These are phyloP conservation scores for Aspergillus indologenus DNA, from an alignment of 495 filamentous ascomycete genomes.

Conservation along the genomic window DNA sequence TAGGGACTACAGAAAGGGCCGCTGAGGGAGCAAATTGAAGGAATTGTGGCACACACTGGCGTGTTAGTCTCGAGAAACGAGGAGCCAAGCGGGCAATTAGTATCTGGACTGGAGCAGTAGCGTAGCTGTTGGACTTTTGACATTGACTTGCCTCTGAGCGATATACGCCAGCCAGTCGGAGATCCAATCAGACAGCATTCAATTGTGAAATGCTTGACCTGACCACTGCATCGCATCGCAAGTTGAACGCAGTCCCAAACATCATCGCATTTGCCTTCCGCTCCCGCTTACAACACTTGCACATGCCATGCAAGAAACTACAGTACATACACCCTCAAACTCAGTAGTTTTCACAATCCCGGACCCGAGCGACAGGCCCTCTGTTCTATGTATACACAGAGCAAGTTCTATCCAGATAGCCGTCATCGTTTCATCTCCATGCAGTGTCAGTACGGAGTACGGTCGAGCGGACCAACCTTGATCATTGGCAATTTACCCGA, in stretches of 20 bases:
- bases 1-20: not conserved
- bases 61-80: not conserved
- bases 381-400: too few relatives aligned
- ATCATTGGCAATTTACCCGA: too few relatives aligned
- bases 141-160: not conserved
- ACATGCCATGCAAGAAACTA: too few relatives aligned
- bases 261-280: too few relatives aligned
- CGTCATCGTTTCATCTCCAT: too few relatives aligned
- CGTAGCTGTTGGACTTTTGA: not conserved
- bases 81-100: not conserved
- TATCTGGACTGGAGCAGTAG: not conserved
- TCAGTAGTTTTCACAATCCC: too few relatives aligned
- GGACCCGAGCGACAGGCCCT: too few relatives aligned
- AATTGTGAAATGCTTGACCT: not conserved
- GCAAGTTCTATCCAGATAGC: too few relatives aligned
- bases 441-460: too few relatives aligned
- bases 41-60: not conserved
- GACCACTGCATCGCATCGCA: not conserved
- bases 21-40: not conserved
- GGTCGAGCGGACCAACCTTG: too few relatives aligned
- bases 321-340: too few relatives aligned
- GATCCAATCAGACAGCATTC: not conserved
- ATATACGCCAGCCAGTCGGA: not conserved
- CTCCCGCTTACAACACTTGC: too few relatives aligned
- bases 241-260: not conserved